phyloP scores from a whole-genome alignment of 106 monocot genomes.

The Dendrobium nobile region DNA sequence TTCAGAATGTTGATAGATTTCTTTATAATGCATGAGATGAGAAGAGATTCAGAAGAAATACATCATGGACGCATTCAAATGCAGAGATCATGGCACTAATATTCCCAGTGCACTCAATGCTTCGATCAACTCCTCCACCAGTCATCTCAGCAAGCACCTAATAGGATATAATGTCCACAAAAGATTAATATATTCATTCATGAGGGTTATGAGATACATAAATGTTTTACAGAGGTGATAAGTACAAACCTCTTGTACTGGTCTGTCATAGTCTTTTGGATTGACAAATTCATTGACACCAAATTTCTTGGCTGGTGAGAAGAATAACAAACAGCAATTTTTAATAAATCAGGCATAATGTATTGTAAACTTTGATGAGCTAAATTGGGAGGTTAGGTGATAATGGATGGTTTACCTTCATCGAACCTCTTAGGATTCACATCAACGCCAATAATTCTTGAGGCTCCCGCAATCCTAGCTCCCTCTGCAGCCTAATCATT shows the following conservation, averaged over 20 bases:
- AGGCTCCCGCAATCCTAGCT: slow-evolving; percentile 57
- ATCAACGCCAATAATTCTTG: slow-evolving; percentile 72
- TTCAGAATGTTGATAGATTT: background rate
- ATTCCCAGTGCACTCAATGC: slow-evolving; percentile 73
- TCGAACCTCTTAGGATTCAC: slow-evolving; percentile 36
- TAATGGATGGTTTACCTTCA: slow-evolving; percentile 16
- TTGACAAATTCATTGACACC: slow-evolving; percentile 67
- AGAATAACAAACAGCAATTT: background rate
- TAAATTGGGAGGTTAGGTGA: background rate
- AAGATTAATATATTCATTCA: too few species aligned
- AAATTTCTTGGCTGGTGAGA: slow-evolving; percentile 59
- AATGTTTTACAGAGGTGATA: background rate
- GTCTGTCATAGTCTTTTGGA: slow-evolving; percentile 55
- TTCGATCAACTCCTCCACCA: slow-evolving; percentile 62
- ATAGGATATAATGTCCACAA: too few species aligned
- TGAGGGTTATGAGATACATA: too few species aligned
- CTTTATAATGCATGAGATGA: background rate
- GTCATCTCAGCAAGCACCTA: slow-evolving; percentile 83
- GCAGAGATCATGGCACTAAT: slow-evolving; percentile 76
- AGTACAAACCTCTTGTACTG: slow-evolving; percentile 68
- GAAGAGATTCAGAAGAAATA: slow-evolving; percentile 2
- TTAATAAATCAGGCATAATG: background rate
- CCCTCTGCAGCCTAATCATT: slow-evolving; percentile 56
- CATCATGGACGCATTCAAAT: slow-evolving; percentile 84
- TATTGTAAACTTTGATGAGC: too few species aligned